Evolutionary conservation across 495 filamentous ascomycete genomes (phyloP).

Genomic region (Neurospora sp.): DNA sequence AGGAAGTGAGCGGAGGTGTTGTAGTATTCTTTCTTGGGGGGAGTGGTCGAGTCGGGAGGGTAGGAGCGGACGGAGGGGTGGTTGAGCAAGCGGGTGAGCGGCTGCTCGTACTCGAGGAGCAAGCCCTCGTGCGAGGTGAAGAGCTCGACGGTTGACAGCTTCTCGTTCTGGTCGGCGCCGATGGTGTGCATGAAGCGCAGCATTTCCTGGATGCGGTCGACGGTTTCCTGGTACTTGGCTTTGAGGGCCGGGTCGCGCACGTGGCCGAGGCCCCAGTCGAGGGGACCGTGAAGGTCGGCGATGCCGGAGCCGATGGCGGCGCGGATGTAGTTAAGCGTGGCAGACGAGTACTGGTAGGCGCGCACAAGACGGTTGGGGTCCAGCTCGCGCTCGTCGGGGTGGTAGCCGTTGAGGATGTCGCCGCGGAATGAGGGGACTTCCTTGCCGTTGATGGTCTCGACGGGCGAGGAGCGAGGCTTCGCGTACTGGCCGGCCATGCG

Average conservation of each 20-base stretch:
- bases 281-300: constrained; percentile 82
- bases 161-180: constrained; percentile 75
- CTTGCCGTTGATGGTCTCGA: constrained; percentile 67
- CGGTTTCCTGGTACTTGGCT: constrained; percentile 71
- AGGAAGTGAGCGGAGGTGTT: constrained; percentile 94
- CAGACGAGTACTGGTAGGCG: constrained; percentile 91
- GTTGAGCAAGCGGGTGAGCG: constrained; percentile 63
- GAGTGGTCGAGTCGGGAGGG: constrained; percentile 9
- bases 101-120: constrained; percentile 88
- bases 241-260: constrained; percentile 75
- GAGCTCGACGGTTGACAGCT: constrained; percentile 87
- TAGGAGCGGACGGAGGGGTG: constrained; percentile 37
- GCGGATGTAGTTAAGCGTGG: constrained; percentile 86
- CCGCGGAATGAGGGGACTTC: constrained; percentile 85
- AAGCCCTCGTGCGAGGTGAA: constrained; percentile 94
- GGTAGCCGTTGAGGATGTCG: constrained; percentile 90
- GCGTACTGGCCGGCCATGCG: constrained; percentile 97
- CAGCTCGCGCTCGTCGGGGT: constrained; percentile 55
- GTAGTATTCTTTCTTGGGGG: constrained; percentile 48
- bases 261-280: constrained; percentile 95
- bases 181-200: constrained; percentile 93
- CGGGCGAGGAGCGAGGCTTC: constrained; percentile 84
- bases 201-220: constrained; percentile 78
- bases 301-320: constrained; percentile 77
- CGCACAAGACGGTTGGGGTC: constrained; percentile 78